Conservation (phyloP, 768 basidiomycete genomes). For the Flagelloscypha sp. region DNA sequence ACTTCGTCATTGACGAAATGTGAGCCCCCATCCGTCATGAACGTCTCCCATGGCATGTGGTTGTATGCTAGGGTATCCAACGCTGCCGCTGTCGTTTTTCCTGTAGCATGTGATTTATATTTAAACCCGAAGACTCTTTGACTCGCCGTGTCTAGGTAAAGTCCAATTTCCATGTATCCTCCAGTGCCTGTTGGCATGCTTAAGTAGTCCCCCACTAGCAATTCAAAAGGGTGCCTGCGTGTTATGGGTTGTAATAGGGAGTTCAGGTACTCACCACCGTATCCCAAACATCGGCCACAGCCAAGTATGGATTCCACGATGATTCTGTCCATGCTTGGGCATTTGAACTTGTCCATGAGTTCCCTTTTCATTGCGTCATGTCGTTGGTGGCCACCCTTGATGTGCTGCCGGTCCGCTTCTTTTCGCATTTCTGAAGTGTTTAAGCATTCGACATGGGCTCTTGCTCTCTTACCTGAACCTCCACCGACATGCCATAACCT, state of each 20-base stretch:
- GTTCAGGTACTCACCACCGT: slow-evolving; percentile 22
- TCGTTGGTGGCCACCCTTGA: slow-evolving; percentile 23
- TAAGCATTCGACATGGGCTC: slow-evolving; percentile 3
- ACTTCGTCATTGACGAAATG: slow-evolving; percentile 18
- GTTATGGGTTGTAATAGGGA: slow-evolving; percentile 29
- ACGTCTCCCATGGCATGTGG: slow-evolving; percentile 9
- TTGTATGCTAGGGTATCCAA: slow-evolving; percentile 11
- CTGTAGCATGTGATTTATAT: slow-evolving; percentile 3
- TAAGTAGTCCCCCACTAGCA: slow-evolving; percentile 25
- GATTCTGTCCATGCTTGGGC: not conserved
- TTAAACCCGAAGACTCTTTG: slow-evolving; percentile 18
- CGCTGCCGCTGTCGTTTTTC: slow-evolving; percentile 1
- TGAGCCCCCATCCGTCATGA: slow-evolving; percentile 18
- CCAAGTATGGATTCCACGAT: slow-evolving; percentile 7
- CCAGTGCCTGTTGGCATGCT: slow-evolving; percentile 15
- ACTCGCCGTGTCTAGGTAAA: slow-evolving; percentile 15
- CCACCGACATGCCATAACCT: slow-evolving; percentile 11
- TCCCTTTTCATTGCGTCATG: slow-evolving; percentile 23
- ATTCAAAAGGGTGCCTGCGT: slow-evolving; percentile 26
- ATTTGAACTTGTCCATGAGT: slow-evolving; percentile 17
- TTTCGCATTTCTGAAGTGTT: slow-evolving; percentile 6
- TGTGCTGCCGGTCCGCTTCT: slow-evolving; percentile 5
- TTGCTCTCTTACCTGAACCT: not conserved
- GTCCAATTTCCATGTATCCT: slow-evolving; percentile 11
- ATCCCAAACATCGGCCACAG: slow-evolving; percentile 22